Evolutionary conservation across 441 rosid species (phyloP), one percentile per base, ranked within the genome.

Genomic region (Biscutella laevigata): DNA sequence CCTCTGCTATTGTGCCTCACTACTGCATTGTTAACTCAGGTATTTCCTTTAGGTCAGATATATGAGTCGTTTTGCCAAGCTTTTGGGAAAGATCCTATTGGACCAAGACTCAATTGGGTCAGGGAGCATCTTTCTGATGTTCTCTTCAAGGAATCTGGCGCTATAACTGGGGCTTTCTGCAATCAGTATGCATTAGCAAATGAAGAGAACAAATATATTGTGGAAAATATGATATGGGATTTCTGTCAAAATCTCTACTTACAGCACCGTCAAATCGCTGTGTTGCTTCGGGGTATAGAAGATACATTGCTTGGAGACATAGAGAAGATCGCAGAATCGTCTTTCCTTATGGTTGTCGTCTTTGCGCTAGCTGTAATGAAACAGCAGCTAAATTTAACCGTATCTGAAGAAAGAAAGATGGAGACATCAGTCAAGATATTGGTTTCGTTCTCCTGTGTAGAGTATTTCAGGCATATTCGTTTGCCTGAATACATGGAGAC

Each of bases 401-500:
- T 74, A 58, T 64, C 85, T 25, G 34, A 36, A 53, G 84, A 79
- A 65, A 62, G 62, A 65, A 78, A 71, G 75, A 73, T 77, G 70
- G 78, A 71, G 72, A 80, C 77, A 39, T 82, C 95, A 17, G 82
- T 91, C 55, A 71, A 51, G 50, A 79, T 88, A 71, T 65, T 83
- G 59, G 75, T 80, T 64, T 74, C 95, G 2, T 79, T 88, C 37
- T 88, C 95, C 17, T 83, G 96, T 65, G 54, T 87, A 15, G 98
- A 85, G 65, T 83, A 83, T 68, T 88, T 88, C 32, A 74, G 95
- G 43, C 80, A 84, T 11, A 75, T 90, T 51, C 92, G 86, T 51
- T 67, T 91, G 72, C 77, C 95, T 2, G 98, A 91, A 68, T 91
- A 91, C 68, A 74, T 85, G 79, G 96, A 91, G 35, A 74, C 89